Evolutionary conservation across 2,329 filamentous ascomycete genomes (phyloP).

Genomic region (Microsporum ferrugineum): DNA sequence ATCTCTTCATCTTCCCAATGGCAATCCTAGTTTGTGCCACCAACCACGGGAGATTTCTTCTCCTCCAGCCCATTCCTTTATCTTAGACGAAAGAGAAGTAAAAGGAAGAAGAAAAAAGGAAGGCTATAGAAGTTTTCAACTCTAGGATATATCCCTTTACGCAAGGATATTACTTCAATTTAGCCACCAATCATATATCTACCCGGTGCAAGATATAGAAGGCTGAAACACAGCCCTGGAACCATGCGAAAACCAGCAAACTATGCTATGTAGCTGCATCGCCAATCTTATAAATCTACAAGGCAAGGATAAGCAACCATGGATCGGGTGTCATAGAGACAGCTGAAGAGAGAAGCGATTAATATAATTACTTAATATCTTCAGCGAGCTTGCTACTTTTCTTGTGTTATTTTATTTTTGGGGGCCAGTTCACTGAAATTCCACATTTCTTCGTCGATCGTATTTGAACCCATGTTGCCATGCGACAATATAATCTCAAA

Average conservation of each 20-base stretch:
- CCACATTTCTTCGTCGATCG: not conserved
- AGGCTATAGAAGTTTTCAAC: not conserved
- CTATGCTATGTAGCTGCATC: not conserved
- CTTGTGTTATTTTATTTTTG: not conserved
- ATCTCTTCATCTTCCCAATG: not conserved
- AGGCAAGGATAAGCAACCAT: not conserved
- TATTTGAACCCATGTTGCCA: constrained; percentile 1
- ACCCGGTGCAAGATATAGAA: not conserved
- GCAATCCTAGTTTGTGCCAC: not conserved
- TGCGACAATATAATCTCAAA: not conserved
- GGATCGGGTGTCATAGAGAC: not conserved
- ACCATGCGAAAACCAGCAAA: not conserved
- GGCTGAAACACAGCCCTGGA: not conserved
- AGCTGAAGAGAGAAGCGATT: not conserved
- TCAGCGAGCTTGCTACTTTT: not conserved
- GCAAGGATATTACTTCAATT: not conserved
- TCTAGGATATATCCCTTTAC: not conserved
- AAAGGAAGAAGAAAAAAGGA: not conserved
- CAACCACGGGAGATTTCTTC: not conserved
- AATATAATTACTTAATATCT: not conserved
- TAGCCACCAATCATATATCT: not conserved
- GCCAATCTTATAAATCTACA: not conserved
- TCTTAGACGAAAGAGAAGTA: not conserved
- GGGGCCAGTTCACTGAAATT: not conserved
- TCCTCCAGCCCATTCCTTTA: not conserved